Conservation (phyloP, 345 rosid genomes). For the Mallotus nudiflorus region DNA sequence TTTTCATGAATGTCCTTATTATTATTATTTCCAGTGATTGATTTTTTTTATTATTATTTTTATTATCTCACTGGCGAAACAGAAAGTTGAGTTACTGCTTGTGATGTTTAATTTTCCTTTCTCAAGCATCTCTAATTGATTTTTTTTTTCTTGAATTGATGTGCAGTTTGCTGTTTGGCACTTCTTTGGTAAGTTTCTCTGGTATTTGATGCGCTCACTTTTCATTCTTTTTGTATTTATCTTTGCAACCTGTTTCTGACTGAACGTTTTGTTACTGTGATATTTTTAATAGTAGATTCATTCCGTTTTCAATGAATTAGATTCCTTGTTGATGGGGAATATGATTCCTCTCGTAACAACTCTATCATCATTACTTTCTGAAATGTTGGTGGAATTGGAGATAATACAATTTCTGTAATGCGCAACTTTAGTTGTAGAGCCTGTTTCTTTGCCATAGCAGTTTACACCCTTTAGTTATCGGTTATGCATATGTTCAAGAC, state of each 20-base stretch:
- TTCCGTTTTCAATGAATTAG: background rate
- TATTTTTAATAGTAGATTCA: background rate
- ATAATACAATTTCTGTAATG: background rate
- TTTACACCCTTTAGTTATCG: background rate
- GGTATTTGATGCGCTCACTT: background rate
- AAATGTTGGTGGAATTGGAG: too few species aligned
- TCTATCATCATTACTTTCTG: background rate
- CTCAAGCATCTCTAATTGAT: background rate
- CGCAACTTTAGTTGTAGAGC: background rate
- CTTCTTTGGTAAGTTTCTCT: slow-evolving; percentile 31
- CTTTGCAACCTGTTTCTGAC: background rate
- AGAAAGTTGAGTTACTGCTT: background rate
- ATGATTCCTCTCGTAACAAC: too few species aligned
- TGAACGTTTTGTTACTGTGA: background rate
- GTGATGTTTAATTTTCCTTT: too few species aligned
- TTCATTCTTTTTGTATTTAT: background rate
- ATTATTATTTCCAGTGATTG: background rate
- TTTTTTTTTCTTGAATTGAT: background rate
- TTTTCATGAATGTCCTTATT: background rate
- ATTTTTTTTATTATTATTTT: background rate
- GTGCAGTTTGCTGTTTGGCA: slow-evolving; percentile 43
- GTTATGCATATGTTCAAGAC: too few species aligned
- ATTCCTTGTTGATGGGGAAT: background rate
- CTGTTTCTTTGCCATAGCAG: background rate
- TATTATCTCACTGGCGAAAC: background rate